Base-by-base conservation (phyloP, 2,329 filamentous ascomycete species). In the Paracorniculantispora psalliotae region DNA sequence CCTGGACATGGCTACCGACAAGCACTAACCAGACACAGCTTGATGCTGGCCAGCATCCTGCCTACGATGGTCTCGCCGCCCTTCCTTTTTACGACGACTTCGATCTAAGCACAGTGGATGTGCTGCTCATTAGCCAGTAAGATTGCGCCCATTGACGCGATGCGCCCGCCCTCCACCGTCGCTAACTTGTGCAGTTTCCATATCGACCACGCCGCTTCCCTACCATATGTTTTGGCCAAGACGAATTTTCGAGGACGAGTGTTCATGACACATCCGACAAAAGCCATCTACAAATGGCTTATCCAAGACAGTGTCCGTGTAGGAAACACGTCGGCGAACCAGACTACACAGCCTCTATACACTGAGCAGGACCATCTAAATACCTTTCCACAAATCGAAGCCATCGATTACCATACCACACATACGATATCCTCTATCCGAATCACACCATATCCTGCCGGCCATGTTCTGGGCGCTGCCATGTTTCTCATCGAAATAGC, bases 271-370 rank as follows among this genome's bases (percentile, higher is more conserved):
- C 94, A 99, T 78, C 92, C 94, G 1, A 99, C 94, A 49, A 97
- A 99, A 74, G 94, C 94, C 67, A 99, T 99, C 72, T 99, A 99
- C 83, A 97, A 97, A 77, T 97, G 94, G 93, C 85, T 97, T 54
- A 97, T 97, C 63, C 92, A 96, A 73, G 94, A 99, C 75, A 96
- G 92, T 65, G 91, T 99, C 47, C 88, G 94, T 61, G 92, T 99
- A 30, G 89, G 88, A 71, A 89, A 86, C 68, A 86, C 83, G 4
- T 85, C 84, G 2, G 85, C 83, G 10, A 83, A 84, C 64, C 77
- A 80, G 57, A 80, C 79, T 0, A 80, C 90, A 68, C 82, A 94
- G 80, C 80, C 91, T 69, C 85, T 97, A 48, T 99, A 97, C 72
- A 97, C 91, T 1, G 94, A 99, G 75, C 88, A 93, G 66, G 94